Evolutionary conservation across 1,284 basidiomycete species (phyloP).

Genomic region (Rhodotorula glutinis): DNA sequence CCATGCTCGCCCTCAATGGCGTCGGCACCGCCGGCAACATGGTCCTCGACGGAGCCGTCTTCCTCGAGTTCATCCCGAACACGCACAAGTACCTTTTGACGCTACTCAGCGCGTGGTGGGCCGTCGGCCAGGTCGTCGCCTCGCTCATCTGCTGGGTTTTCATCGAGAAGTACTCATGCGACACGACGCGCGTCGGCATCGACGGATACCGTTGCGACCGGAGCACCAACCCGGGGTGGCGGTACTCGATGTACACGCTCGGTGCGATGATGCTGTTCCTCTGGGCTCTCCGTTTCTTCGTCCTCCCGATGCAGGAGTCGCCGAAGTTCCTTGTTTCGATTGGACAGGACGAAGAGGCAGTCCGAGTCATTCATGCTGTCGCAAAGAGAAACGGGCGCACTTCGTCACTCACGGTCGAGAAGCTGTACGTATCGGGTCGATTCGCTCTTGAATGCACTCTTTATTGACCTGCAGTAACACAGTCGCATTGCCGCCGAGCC

Average conservation of each 20-base stretch:
- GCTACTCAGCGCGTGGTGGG: conserved; percentile 1
- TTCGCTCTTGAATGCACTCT: neutral
- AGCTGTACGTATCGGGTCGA: neutral
- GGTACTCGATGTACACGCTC: conserved; percentile 3
- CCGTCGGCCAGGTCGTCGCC: conserved; percentile 3
- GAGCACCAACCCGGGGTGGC: neutral
- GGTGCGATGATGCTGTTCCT: conserved; percentile 6
- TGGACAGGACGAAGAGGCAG: neutral
- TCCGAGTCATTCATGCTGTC: neutral
- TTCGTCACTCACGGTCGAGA: neutral
- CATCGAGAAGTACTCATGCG: conserved; percentile 6
- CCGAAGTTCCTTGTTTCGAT: conserved; percentile 2
- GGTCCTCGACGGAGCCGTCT: conserved; percentile 3
- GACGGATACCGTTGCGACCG: conserved; percentile 1
- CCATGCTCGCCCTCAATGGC: neutral
- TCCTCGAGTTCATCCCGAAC: conserved; percentile 7
- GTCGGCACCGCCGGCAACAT: conserved; percentile 1
- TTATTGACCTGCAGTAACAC: no score
- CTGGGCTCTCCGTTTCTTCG: conserved; percentile 1
- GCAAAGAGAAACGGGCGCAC: neutral
- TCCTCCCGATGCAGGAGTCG: conserved; percentile 3
- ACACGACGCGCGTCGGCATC: neutral
- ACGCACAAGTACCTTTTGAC: conserved; percentile 1
- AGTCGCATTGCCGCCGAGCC: neutral
- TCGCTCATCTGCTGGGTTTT: conserved; percentile 9